These are phyloP conservation scores for Massospora cicadina DNA, from an alignment of 371 early-diverging fungal species.

Conservation along the genomic window DNA sequence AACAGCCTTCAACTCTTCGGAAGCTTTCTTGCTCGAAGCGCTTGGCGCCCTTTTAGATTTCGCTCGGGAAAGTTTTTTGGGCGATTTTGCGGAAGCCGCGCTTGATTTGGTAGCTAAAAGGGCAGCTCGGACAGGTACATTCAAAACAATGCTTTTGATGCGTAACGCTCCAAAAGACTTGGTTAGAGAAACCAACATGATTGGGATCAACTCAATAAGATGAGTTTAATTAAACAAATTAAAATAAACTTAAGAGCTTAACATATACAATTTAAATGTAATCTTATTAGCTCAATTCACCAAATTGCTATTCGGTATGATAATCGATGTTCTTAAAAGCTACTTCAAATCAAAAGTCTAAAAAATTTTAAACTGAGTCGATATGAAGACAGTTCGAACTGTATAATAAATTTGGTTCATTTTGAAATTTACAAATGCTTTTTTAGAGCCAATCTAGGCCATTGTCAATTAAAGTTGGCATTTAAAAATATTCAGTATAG, in stretches of 20 bases:
- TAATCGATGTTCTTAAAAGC: neutral
- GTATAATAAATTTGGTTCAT: too few relatives aligned
- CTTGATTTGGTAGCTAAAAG: neutral
- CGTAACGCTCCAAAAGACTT: neutral
- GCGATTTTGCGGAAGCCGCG: neutral
- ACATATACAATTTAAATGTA: neutral
- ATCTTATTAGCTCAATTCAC: neutral
- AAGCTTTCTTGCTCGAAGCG: neutral
- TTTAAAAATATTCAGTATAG: too few relatives aligned
- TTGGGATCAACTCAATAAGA: neutral
- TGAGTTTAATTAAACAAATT: too few relatives aligned
- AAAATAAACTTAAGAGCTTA: neutral
- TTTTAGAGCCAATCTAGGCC: too few relatives aligned
- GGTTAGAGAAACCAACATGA: neutral
- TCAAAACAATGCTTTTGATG: neutral
- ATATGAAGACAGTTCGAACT: too few relatives aligned
- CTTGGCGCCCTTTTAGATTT: neutral
- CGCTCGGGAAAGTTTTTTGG: neutral
- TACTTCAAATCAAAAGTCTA: neutral
- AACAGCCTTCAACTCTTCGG: neutral
- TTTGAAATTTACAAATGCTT: too few relatives aligned
- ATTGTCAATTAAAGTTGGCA: too few relatives aligned
- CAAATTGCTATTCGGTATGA: neutral
- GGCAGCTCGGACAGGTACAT: neutral
- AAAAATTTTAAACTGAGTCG: too few relatives aligned